Evolutionary conservation across 139 green algal species (phyloP).

Genomic region (Spirogloea muscicola): DNA sequence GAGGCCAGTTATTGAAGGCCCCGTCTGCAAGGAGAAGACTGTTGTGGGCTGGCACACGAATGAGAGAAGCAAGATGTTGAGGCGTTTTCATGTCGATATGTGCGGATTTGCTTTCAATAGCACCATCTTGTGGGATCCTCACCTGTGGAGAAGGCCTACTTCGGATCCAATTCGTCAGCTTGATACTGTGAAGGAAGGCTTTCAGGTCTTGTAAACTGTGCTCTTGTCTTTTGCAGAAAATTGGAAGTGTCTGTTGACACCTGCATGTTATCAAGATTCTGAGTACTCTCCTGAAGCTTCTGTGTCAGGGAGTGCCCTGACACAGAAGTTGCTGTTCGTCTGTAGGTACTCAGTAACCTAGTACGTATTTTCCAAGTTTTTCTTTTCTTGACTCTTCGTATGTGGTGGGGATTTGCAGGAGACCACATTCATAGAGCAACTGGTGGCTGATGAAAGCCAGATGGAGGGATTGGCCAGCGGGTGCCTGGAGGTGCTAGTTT

Average conservation of each 20-base stretch:
- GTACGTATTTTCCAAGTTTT: too few species aligned
- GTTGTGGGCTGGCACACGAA: slow-evolving; percentile 34
- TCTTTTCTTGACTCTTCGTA: too few species aligned
- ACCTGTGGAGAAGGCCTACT: neutral
- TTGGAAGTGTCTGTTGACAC: too few species aligned
- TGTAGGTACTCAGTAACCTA: too few species aligned
- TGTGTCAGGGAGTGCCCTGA: too few species aligned
- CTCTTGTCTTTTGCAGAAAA: too few species aligned
- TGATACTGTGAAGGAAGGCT: slow-evolving; percentile 33
- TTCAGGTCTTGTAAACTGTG: too few species aligned
- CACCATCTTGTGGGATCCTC: slow-evolving; percentile 28
- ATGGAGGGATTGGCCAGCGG: slow-evolving; percentile 25
- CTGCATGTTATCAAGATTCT: too few species aligned
- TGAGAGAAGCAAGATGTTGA: slow-evolving; percentile 12
- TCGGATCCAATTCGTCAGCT: slow-evolving; percentile 16
- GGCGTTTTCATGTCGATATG: slow-evolving; percentile 39
- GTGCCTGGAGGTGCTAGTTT: slow-evolving; percentile 27
- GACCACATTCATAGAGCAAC: slow-evolving; percentile 40
- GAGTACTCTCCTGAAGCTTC: too few species aligned
- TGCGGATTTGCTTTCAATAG: slow-evolving; percentile 35
- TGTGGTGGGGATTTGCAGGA: too few species aligned
- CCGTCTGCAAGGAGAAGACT: slow-evolving; percentile 4
- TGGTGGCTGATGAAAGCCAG: slow-evolving; percentile 14
- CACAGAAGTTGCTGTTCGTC: too few species aligned
- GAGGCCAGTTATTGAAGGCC: slow-evolving; percentile 8